These are phyloP conservation scores for Teunomyces kruisii DNA, from an alignment of 805 yeast genomes.

Conservation along the genomic window DNA sequence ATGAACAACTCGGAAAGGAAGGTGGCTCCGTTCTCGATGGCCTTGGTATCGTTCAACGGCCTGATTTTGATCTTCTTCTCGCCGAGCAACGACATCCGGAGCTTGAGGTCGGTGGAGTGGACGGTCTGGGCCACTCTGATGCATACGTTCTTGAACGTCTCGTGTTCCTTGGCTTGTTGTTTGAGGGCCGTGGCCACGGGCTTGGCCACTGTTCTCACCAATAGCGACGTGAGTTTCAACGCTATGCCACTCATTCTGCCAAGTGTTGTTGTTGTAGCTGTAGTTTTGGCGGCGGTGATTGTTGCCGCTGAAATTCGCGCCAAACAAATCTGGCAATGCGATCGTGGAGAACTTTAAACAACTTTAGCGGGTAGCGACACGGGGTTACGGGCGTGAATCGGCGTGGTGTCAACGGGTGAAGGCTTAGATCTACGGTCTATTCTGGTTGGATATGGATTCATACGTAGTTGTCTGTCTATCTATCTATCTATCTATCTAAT, in stretches of 20 bases:
- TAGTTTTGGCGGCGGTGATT: not conserved
- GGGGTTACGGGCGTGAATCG: too few relatives aligned
- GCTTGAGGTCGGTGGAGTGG: constrained; percentile 61
- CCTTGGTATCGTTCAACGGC: constrained; percentile 79
- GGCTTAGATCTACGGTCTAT: too few relatives aligned
- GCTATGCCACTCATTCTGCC: constrained; percentile 77
- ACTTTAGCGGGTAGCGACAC: too few relatives aligned
- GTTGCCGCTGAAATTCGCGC: not conserved
- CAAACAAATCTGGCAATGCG: too few relatives aligned
- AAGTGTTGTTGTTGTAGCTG: not conserved
- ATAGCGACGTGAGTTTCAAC: constrained; percentile 66
- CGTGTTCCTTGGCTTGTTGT: constrained; percentile 73
- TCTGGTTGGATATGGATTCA: too few relatives aligned
- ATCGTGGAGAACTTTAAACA: too few relatives aligned
- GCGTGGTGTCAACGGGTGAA: too few relatives aligned
- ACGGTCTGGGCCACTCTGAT: constrained; percentile 69
- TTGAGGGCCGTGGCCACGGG: constrained; percentile 75
- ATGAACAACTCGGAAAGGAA: constrained; percentile 75
- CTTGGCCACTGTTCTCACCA: constrained; percentile 73
- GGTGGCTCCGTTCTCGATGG: constrained; percentile 80
- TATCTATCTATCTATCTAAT: too few relatives aligned
- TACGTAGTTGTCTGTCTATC: too few relatives aligned
- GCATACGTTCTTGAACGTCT: constrained; percentile 59
- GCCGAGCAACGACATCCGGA: constrained; percentile 62
- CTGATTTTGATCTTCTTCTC: constrained; percentile 56